Percentiles rank a stretch among this genome's conserved stretches.
phyloP scores from a whole-genome alignment of 768 basidiomycete genomes.

The Termitomyces sp. region DNA sequence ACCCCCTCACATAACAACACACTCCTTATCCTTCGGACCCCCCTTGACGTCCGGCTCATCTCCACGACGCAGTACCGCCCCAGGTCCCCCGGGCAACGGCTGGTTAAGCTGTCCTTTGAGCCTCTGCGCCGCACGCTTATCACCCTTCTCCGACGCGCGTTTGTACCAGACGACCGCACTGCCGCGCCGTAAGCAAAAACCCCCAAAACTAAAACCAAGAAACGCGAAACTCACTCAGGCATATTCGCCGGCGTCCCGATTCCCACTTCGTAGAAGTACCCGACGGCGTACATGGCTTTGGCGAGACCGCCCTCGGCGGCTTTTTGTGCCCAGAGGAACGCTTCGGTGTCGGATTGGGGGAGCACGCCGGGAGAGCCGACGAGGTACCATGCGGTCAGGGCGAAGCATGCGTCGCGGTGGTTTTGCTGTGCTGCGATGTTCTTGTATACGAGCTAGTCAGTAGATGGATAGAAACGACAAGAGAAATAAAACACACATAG shows the following conservation, averaged over 20 bases:
- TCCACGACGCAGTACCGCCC: constrained; percentile 58
- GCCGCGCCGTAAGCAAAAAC: too few relatives aligned
- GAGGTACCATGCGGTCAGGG: constrained; percentile 98
- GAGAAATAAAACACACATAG: constrained; percentile 66
- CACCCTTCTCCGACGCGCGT: constrained; percentile 86
- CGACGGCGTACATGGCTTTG: constrained; percentile 97
- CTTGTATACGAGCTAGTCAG: constrained; percentile 36
- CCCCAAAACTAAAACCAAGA: too few relatives aligned
- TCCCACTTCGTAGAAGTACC: constrained; percentile 92
- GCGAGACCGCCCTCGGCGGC: constrained; percentile 89
- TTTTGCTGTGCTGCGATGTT: constrained; percentile 98
- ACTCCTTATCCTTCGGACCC: constrained; percentile 73
- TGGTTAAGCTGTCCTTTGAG: constrained; percentile 59
- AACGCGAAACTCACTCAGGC: constrained; percentile 14
- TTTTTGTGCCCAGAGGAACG: constrained; percentile 95
- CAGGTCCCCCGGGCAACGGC: constrained; percentile 58
- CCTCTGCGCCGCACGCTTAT: constrained; percentile 89
- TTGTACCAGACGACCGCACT: constrained; percentile 84
- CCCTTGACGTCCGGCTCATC: constrained; percentile 37
- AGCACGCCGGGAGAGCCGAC: constrained; percentile 97
- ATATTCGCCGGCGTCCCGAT: constrained; percentile 9
- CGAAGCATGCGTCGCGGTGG: constrained; percentile 96
- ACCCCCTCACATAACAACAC: constrained; percentile 71
- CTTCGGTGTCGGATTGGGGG: constrained; percentile 98
- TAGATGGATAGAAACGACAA: constrained; percentile 1